Base-by-base conservation (phyloP, 1,139 yeast genomes). In the Yamadazyma oceani region DNA sequence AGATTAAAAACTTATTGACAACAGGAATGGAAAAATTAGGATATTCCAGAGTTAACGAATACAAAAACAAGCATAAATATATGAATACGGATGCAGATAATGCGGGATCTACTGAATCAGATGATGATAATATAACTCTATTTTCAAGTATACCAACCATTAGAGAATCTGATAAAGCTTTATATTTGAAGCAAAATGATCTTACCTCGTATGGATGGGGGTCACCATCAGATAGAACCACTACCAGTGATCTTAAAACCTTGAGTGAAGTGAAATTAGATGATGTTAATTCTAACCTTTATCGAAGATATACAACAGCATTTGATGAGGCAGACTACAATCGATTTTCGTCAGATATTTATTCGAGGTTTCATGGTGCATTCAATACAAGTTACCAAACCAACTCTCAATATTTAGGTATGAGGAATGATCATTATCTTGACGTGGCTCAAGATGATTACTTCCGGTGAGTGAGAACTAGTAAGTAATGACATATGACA, bases 11-110 rank as follows among this genome's bases (percentile, higher is more conserved):
- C 12, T 58, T 60, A 33, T 43, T 66, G 5, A 58, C 69, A 2
- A 53, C 61, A 25, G 65, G 64, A 28, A 66, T 65, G 38, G 69
- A 59, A 39, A 62, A 55, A 38, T 43, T 64, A 21, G 67, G 66
- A 2, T 62, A 63, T 36, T 37, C 39, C 19, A 32, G 38, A 37
- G 14, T 32, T 17, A 29, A 19, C 11, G 25, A 16, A 7, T 29
- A 32, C 21, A 26, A 39, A 22, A 12, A 36, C 6, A 23, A 40
- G 13, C 27, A 32, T 21, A 38, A 40, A 24, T 35, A 35, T n/a
- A 31, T 32, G 1, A 21, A 35, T 11, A 17, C 38, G 8, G 11
- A 29, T 10, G 24, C 37, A 4, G 32, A 29, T 15, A 16, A 25
- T 14, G 13, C 4, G 5, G 16, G 22, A 13, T 5, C 16, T 19